Conservation (phyloP, 139 green algal species). For the Chlamydomonas asymmetrica region DNA sequence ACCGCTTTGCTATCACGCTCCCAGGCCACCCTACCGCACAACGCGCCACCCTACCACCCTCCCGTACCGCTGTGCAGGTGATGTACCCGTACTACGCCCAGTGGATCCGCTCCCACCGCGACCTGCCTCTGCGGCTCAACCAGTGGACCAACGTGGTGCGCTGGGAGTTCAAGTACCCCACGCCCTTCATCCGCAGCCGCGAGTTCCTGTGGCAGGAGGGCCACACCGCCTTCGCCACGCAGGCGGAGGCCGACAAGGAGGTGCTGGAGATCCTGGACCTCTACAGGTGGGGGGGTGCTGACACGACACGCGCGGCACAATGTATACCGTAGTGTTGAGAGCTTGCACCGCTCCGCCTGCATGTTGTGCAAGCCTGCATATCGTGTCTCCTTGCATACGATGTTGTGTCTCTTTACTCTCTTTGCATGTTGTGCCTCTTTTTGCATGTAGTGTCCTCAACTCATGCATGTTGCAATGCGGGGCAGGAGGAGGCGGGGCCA, state of each 20-base stretch:
- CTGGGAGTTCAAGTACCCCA: constrained; percentile 99
- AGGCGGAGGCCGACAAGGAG: constrained; percentile 89
- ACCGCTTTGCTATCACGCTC: too few relatives aligned
- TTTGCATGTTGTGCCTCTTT: background rate
- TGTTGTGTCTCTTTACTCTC: background rate
- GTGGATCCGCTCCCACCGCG: constrained; percentile 95
- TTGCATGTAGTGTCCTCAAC: too few relatives aligned
- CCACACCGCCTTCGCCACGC: constrained; percentile 88
- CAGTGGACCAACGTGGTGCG: constrained; percentile 99
- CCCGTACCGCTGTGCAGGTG: constrained; percentile 47
- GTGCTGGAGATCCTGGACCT: constrained; percentile 95
- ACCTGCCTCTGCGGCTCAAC: constrained; percentile 97
- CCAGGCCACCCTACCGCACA: too few relatives aligned
- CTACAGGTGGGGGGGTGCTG: constrained; percentile 52
- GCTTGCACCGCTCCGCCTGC: too few relatives aligned
- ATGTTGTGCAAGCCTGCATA: too few relatives aligned
- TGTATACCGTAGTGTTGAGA: background rate
- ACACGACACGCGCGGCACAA: background rate
- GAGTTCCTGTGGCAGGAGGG: constrained; percentile 90
- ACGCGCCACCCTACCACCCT: background rate
- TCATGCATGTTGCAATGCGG: too few relatives aligned
- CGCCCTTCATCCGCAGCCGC: constrained; percentile 93
- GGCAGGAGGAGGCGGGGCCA: too few relatives aligned
- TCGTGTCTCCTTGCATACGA: too few relatives aligned
- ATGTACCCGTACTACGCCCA: constrained; percentile 98